Evolutionary conservation across 768 basidiomycete genomes (phyloP).

Genomic region (Leccinum subtestaceum): DNA sequence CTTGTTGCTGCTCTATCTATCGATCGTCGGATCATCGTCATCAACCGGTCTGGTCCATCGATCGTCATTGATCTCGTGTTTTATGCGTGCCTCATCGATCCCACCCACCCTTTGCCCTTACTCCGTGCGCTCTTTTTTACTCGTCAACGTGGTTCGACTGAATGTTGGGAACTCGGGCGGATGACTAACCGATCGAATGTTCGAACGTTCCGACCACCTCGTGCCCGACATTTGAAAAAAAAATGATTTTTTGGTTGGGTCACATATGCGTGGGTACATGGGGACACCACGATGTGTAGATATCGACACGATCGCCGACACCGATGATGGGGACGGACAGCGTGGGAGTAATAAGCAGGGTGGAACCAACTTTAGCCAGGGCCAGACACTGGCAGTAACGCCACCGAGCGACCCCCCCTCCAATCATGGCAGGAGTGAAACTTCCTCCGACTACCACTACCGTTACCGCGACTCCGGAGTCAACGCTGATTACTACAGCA

Average conservation of each 20-base stretch:
- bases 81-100: neutral
- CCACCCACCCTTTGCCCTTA: neutral
- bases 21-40: neutral
- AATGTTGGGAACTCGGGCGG: neutral
- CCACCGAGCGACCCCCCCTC: neutral
- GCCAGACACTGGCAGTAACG: neutral
- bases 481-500: conserved; percentile 22
- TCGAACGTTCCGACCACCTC: neutral
- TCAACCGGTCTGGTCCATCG: neutral
- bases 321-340: neutral
- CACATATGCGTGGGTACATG: neutral
- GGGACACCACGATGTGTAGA: neutral
- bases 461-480: neutral
- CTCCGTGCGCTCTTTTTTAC: neutral
- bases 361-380: neutral
- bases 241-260: neutral
- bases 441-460: neutral
- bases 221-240: neutral
- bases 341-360: neutral
- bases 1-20: conserved; percentile 27
- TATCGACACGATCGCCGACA: neutral
- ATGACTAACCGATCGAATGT: neutral
- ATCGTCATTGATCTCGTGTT: neutral
- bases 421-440: neutral
- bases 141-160: neutral